Conservation (phyloP, 225 moss, liverwort and hornwort genomes). For the Sphagnum contortum region DNA sequence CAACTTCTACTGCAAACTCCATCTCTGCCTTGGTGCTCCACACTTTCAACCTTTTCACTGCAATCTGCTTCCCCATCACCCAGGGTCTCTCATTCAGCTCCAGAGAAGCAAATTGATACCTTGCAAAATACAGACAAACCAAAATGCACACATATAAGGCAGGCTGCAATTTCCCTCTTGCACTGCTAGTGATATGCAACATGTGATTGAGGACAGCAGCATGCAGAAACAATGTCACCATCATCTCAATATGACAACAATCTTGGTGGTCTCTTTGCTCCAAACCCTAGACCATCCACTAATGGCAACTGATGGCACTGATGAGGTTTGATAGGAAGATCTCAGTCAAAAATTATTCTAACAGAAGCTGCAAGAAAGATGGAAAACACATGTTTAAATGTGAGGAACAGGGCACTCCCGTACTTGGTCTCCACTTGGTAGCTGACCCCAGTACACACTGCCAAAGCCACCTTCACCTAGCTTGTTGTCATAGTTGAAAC, state of each 20-base stretch:
- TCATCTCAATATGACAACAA: background rate
- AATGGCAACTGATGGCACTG: background rate
- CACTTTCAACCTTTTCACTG: constrained; percentile 84
- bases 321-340: background rate
- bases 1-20: constrained; percentile 92
- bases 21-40: constrained; percentile 88
- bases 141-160: background rate
- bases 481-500: constrained; percentile 96
- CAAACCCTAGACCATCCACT: background rate
- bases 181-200: too few species aligned
- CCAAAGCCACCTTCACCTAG: constrained; percentile 97
- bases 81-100: background rate
- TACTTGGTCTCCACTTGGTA: constrained; percentile 90
- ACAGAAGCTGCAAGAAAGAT: background rate
- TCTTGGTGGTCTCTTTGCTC: background rate
- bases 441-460: constrained; percentile 93
- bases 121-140: background rate
- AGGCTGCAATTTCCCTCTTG: too few species aligned
- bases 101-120: background rate
- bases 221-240: too few species aligned
- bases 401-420: background rate
- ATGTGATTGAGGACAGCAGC: too few species aligned
- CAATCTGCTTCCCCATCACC: constrained; percentile 47
- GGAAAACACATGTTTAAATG: background rate
- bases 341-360: background rate